phyloP scores from a whole-genome alignment of 495 filamentous ascomycete genomes.

The Neurospora tetraspora region DNA sequence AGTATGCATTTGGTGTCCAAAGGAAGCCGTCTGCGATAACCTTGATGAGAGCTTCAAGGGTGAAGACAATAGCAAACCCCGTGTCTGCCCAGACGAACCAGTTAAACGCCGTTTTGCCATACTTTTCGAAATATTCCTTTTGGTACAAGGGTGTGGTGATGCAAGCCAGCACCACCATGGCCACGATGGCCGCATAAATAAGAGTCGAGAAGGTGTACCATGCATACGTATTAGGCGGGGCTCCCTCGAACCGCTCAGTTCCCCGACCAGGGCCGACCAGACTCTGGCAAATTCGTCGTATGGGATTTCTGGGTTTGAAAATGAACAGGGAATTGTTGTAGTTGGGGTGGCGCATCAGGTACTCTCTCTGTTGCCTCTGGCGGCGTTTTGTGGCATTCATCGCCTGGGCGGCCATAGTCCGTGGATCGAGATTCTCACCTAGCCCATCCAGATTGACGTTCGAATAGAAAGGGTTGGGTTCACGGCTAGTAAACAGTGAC shows the following conservation, averaged over 20 bases:
- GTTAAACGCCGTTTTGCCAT: conserved; percentile 39
- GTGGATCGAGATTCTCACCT: conserved; percentile 70
- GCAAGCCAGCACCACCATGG: conserved; percentile 93
- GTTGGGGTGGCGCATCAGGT: conserved; percentile 71
- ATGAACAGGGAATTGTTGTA: conserved; percentile 93
- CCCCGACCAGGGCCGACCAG: conserved; percentile 91
- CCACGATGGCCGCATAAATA: conserved; percentile 87
- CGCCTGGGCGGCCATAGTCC: conserved; percentile 80
- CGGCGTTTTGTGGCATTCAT: conserved; percentile 71
- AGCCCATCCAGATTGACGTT: conserved; percentile 61
- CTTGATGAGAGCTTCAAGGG: conserved; percentile 81
- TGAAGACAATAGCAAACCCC: conserved; percentile 82
- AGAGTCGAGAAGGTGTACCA: conserved; percentile 93
- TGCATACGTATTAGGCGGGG: conserved; percentile 71
- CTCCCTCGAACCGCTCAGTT: conserved; percentile 71
- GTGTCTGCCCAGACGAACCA: conserved; percentile 94
- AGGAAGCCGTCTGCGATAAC: conserved; percentile 94
- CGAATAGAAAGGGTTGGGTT: conserved; percentile 94
- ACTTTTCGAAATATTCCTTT: conserved; percentile 59
- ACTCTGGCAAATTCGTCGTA: conserved; percentile 76
- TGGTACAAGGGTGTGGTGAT: conserved; percentile 92
- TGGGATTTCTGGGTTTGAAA: conserved; percentile 63
- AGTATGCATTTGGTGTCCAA: conserved; percentile 95
- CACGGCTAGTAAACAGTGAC: conserved; percentile 46
- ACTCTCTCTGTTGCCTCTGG: conserved; percentile 82